Percentiles rank a stretch among this genome's conserved stretches.
phyloP scores from a whole-genome alignment of 768 basidiomycete genomes.

The Mycena metata region DNA sequence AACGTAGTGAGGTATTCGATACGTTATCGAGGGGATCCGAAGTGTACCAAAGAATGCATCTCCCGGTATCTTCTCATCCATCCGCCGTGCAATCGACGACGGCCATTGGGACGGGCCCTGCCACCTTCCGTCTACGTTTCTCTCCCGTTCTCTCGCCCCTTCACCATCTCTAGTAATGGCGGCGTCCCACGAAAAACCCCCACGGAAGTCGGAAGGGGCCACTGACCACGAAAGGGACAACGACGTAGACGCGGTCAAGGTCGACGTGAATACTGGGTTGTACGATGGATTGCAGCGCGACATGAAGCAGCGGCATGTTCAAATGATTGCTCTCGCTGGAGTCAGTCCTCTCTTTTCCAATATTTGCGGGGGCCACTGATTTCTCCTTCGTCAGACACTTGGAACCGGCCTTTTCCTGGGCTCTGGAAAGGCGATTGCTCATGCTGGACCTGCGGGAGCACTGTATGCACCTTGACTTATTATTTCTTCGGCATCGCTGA shows the following conservation, averaged over 20 bases:
- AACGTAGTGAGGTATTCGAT: too few relatives aligned
- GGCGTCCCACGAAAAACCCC: neutral
- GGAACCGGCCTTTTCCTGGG: constrained; percentile 72
- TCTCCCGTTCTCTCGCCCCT: neutral
- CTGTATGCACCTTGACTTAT: constrained; percentile 38
- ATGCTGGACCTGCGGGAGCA: constrained; percentile 67
- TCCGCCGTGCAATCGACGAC: too few relatives aligned
- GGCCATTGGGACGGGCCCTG: too few relatives aligned
- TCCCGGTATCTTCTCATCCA: too few relatives aligned
- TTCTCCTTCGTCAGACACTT: constrained; percentile 54
- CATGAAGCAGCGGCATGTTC: constrained; percentile 35
- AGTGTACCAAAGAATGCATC: too few relatives aligned
- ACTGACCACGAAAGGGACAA: neutral
- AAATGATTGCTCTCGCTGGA: constrained; percentile 34
- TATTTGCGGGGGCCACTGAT: constrained; percentile 34
- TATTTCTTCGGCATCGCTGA: neutral
- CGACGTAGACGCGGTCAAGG: constrained; percentile 24
- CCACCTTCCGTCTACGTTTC: too few relatives aligned
- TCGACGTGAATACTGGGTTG: constrained; percentile 31
- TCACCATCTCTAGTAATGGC: neutral
- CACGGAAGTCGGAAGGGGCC: neutral
- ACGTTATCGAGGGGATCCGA: too few relatives aligned
- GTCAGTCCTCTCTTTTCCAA: neutral
- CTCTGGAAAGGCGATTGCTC: constrained; percentile 61
- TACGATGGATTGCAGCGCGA: constrained; percentile 30